Evolutionary conservation across 768 basidiomycete genomes (phyloP).

Genomic region (Mycena galopus): DNA sequence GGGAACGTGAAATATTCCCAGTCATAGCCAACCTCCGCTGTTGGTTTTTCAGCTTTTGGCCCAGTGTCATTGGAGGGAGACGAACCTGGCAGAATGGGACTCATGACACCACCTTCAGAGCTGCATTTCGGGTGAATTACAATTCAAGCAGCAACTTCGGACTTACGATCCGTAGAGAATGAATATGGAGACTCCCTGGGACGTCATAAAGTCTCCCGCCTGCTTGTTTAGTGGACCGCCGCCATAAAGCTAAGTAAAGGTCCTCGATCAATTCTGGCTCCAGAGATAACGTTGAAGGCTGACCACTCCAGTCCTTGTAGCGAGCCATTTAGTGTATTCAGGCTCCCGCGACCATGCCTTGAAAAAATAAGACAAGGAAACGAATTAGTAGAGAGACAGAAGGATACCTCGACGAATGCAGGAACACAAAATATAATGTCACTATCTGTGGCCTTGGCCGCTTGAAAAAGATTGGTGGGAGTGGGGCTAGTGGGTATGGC

Average conservation of each 20-base stretch:
- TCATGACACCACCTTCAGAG: slow-evolving; percentile 32
- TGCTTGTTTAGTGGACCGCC: slow-evolving; percentile 51
- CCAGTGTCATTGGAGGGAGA: neutral
- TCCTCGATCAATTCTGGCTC: neutral
- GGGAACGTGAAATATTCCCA: slow-evolving; percentile 46
- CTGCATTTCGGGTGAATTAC: neutral
- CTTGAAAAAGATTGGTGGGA: slow-evolving; percentile 39
- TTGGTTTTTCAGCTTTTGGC: neutral
- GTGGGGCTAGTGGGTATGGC: slow-evolving; percentile 40
- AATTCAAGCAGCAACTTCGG: too few species aligned
- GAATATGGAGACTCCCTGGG: too few species aligned
- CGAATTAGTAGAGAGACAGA: slow-evolving; percentile 28
- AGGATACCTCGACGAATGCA: slow-evolving; percentile 48
- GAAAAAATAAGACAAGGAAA: neutral
- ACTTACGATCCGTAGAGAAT: slow-evolving; percentile 38
- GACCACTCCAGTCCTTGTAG: slow-evolving; percentile 18
- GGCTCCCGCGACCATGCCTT: slow-evolving; percentile 46
- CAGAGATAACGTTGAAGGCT: too few species aligned
- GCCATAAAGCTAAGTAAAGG: slow-evolving; percentile 46
- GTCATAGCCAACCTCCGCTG: slow-evolving; percentile 33
- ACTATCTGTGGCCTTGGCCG: slow-evolving; percentile 36
- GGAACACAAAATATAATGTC: slow-evolving; percentile 46
- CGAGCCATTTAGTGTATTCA: slow-evolving; percentile 35
- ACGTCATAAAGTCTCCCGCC: neutral
- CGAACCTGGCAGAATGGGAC: slow-evolving; percentile 34